Base-by-base conservation (phyloP, 345 rosid species). In the Microthlaspi erraticum region DNA sequence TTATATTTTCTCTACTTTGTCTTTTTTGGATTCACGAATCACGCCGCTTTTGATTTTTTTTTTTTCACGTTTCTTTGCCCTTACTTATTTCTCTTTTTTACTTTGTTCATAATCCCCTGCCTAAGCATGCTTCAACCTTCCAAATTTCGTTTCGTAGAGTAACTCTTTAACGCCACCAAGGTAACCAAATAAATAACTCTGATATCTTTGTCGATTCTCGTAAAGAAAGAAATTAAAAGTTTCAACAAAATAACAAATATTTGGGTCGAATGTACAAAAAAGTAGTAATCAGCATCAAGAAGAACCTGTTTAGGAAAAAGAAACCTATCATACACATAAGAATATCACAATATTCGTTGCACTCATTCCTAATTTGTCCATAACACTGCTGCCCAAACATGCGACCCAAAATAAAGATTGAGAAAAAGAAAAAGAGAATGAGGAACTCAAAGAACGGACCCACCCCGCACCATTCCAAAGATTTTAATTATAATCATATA, bases 351-450 rank as follows among this genome's bases (percentile, higher is more conserved):
- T 49, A 49, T 54, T 54, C 29, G 52, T 9, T 42, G 54, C 42
- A 45, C 34, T 54, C 58, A 26, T 64, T 64, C 59, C 29, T 7
- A 45, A 37, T 55, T 36, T 64, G 77, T 66, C 67, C 72, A 60
- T 41, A 66, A 73, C 77, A 74, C 78, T 74, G 78, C 68, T 59
- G 55, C 56, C 38, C 52, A 74, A 66, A 74, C 78, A 74, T 74
- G 78, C 78, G 73, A 67, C 58, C 19, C 16, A 44, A 45, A 11
- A 6, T 5, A 62, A 62, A 72, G 42, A 64, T 54, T 63, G 70
- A 19, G 38, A 43, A 66, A 74, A 66, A 33, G 43, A 60, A 43
- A 74, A 66, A 60, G 63, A 66, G 64, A 60, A 74, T 18, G 33
- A 66, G 2, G 63, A 74, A 74, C 78, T 74, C 78, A 68, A 60